A percentile compares a stretch with the other conserved stretches of the same genome.
Evolutionary conservation across 148 eudicot genomes (phyloP).

Genomic region (Cornus suecica): DNA sequence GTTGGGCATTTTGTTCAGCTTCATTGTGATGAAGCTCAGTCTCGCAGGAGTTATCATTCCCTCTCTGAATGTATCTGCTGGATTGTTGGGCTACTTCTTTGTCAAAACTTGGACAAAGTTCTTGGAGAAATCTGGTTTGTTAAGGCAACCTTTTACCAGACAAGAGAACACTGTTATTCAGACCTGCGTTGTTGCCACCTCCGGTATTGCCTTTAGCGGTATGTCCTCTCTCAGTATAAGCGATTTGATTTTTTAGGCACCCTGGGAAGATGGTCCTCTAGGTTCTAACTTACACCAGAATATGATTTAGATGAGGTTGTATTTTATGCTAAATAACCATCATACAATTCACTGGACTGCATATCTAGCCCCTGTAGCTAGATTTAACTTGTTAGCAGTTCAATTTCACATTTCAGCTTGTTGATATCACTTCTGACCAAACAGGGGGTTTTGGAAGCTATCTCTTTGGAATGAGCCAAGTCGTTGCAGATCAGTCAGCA

Average conservation of each 20-base stretch:
- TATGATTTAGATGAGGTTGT: no score
- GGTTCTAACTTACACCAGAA: no score
- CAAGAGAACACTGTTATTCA: constrained; percentile 20
- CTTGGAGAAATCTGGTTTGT: constrained; percentile 19
- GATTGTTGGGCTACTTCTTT: constrained; percentile 14
- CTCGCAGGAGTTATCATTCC: constrained; percentile 31
- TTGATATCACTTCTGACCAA: background rate
- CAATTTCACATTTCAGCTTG: background rate
- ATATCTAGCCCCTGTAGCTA: no score
- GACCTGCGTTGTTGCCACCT: no score
- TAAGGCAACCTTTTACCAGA: constrained; percentile 29
- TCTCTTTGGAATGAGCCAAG: constrained; percentile 15
- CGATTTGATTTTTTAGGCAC: no score
- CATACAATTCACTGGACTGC: background rate
- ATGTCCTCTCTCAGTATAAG: background rate
- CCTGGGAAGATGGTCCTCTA: no score
- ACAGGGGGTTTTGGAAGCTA: constrained; percentile 17
- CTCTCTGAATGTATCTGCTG: constrained; percentile 29
- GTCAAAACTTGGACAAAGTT: constrained; percentile 14
- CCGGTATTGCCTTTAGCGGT: no score
- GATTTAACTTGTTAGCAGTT: no score
- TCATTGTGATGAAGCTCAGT: constrained; percentile 29
- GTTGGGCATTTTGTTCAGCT: constrained; percentile 23
- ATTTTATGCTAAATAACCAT: background rate
- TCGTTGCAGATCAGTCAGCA: background rate